Conservation (phyloP, 495 filamentous ascomycete species). For the Penicillium subrubescens region DNA sequence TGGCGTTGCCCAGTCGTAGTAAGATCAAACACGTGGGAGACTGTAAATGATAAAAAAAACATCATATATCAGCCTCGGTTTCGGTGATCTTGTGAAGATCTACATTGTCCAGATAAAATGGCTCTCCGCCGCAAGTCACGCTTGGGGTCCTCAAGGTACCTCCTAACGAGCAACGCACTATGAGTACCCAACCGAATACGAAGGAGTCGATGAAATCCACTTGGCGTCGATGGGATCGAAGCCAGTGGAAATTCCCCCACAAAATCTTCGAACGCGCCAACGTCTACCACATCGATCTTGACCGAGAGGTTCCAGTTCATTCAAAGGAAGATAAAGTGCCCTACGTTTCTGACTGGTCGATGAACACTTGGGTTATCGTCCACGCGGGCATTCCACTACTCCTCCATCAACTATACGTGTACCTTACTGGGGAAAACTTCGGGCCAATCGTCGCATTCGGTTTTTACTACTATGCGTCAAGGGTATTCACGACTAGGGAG, state of each 20-base stretch:
- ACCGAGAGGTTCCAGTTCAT: conserved; percentile 28
- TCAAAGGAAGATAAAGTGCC: conserved; percentile 34
- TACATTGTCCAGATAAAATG: not conserved
- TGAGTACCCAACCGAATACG: conserved; percentile 1
- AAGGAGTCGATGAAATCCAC: conserved; percentile 42
- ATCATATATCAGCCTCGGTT: not conserved
- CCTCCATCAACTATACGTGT: conserved; percentile 29
- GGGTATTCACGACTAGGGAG: conserved; percentile 25
- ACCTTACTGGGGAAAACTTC: conserved; percentile 15
- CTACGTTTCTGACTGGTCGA: conserved; percentile 21
- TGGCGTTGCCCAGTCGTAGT: not conserved
- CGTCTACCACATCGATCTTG: conserved; percentile 24
- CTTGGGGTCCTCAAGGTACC: not conserved
- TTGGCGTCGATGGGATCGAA: conserved; percentile 29
- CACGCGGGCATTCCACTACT: conserved; percentile 26
- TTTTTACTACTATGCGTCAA: conserved; percentile 29
- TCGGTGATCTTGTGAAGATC: not conserved
- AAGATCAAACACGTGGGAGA: not conserved
- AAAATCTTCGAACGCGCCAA: conserved; percentile 25
- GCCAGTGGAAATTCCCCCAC: conserved; percentile 27
- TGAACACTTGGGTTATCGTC: conserved; percentile 27
- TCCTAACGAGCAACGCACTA: not conserved
- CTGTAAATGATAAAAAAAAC: not conserved
- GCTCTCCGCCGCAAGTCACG: not conserved
- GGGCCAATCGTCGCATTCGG: conserved; percentile 18